A percentile compares a stretch with the other conserved stretches of the same genome.
Evolutionary conservation across 371 early-diverging fungal species (phyloP).

Genomic region (Mucor piriformis): DNA sequence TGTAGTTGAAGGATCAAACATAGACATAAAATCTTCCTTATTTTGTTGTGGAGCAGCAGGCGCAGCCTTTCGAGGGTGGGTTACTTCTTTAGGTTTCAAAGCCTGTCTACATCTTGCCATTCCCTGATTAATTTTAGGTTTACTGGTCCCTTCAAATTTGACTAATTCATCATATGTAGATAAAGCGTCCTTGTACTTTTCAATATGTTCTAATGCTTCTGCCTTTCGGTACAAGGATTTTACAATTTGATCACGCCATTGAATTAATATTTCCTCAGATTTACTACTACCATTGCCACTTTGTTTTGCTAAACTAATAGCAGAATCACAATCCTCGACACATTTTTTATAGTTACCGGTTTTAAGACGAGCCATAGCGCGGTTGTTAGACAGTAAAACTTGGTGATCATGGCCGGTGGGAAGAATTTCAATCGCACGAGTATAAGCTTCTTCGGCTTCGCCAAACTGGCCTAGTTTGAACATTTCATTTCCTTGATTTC

Average conservation of each 20-base stretch:
- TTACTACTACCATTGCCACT: conserved; percentile 31
- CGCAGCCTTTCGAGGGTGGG: neutral
- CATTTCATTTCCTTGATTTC: conserved; percentile 75
- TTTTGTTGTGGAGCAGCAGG: neutral
- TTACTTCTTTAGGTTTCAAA: conserved; percentile 18
- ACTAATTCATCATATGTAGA: neutral
- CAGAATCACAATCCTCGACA: conserved; percentile 65
- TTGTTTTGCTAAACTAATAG: conserved; percentile 44
- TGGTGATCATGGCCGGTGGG: conserved; percentile 65
- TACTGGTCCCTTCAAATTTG: conserved; percentile 62
- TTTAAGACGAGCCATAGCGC: conserved; percentile 82
- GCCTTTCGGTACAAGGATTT: conserved; percentile 59
- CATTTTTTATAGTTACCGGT: conserved; percentile 80
- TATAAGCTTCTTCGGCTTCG: conserved; percentile 80
- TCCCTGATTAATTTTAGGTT: conserved; percentile 50
- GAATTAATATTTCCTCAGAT: conserved; percentile 40
- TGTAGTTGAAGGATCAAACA: conserved; percentile 14
- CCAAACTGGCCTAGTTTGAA: conserved; percentile 93
- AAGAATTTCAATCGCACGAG: conserved; percentile 63
- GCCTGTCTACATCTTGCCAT: conserved; percentile 42
- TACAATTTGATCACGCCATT: conserved; percentile 30
- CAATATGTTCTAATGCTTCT: conserved; percentile 79
- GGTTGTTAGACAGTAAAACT: conserved; percentile 81
- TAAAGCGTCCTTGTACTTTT: conserved; percentile 77
- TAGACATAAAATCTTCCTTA: conserved; percentile 3